Percentiles rank a stretch among this genome's conserved stretches.
These are phyloP conservation scores for Spiromastix sp. DNA, from an alignment of 2,329 filamentous ascomycete species.

Conservation along the genomic window DNA sequence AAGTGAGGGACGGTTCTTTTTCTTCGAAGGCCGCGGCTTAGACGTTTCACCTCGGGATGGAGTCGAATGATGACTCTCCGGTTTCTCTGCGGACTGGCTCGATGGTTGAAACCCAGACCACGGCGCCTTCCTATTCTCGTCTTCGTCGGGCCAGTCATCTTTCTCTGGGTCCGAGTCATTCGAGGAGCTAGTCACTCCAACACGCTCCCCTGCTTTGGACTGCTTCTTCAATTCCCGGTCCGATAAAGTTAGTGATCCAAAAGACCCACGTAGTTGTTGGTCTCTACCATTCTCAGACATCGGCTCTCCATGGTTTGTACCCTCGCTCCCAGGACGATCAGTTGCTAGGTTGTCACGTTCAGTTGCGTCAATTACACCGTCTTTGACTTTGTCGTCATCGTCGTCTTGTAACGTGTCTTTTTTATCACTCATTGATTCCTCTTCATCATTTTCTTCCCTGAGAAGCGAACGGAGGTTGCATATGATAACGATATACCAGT, in stretches of 20 bases:
- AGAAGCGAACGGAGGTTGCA: constrained; percentile 67
- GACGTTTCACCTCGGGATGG: too few relatives aligned
- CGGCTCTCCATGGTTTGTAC: constrained; percentile 1
- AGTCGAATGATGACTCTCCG: too few relatives aligned
- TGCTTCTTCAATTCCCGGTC: constrained; percentile 9
- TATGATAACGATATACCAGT: constrained; percentile 95
- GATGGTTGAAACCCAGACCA: too few relatives aligned
- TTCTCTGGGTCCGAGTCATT: too few relatives aligned
- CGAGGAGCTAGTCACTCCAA: too few relatives aligned
- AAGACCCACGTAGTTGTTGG: constrained; percentile 15
- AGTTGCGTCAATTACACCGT: not conserved
- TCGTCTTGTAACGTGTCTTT: not conserved
- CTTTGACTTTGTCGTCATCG: not conserved
- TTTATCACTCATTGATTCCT: not conserved
- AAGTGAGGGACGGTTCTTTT: too few relatives aligned
- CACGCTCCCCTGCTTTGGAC: not conserved
- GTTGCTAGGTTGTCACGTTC: too few relatives aligned
- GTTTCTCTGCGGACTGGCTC: too few relatives aligned
- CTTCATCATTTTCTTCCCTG: not conserved
- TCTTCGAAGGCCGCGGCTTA: constrained; percentile 11
- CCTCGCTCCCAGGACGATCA: too few relatives aligned
- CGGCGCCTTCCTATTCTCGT: constrained; percentile 18
- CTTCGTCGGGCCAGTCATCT: constrained; percentile 22
- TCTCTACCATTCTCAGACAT: constrained; percentile 14
- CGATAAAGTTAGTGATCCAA: constrained; percentile 21